Percentiles rank a stretch among this genome's conserved stretches.
Conservation (phyloP, 2,329 filamentous ascomycete species). For the Aureobasidium namibiae region DNA sequence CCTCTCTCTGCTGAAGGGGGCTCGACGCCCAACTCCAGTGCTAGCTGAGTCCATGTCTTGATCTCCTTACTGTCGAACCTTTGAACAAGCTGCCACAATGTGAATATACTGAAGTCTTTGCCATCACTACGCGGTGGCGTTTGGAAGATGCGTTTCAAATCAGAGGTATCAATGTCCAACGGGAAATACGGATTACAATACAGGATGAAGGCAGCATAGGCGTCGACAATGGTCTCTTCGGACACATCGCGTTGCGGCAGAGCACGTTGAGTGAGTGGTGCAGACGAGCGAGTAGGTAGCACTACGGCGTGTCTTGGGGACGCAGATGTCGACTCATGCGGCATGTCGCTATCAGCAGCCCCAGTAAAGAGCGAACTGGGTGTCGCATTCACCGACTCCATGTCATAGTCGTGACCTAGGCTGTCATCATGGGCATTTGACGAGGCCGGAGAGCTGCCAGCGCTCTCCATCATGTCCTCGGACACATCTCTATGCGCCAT, state of each 20-base stretch:
- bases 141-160: slow-evolving; percentile 67
- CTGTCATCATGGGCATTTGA: not conserved
- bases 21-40: slow-evolving; percentile 79
- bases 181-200: slow-evolving; percentile 83
- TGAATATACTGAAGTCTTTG: slow-evolving; percentile 73
- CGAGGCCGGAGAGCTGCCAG: slow-evolving; percentile 4
- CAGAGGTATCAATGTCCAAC: slow-evolving; percentile 58
- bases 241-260: slow-evolving; percentile 63
- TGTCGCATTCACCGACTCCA: slow-evolving; percentile 1
- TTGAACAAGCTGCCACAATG: slow-evolving; percentile 68
- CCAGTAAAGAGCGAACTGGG: slow-evolving; percentile 7
- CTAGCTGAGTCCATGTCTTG: slow-evolving; percentile 87
- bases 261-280: slow-evolving; percentile 17
- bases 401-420: not conserved
- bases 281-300: not conserved
- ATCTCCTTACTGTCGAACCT: slow-evolving; percentile 75
- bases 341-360: not conserved
- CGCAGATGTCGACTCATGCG: not conserved
- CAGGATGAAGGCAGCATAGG: slow-evolving; percentile 77
- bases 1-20: slow-evolving; percentile 74
- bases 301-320: not conserved
- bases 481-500: slow-evolving; percentile 1
- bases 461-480: slow-evolving; percentile 1
- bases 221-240: slow-evolving; percentile 65
- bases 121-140: slow-evolving; percentile 78